These are phyloP conservation scores for Saturnispora serradocipensis DNA, from an alignment of 805 yeast species.

Conservation along the genomic window DNA sequence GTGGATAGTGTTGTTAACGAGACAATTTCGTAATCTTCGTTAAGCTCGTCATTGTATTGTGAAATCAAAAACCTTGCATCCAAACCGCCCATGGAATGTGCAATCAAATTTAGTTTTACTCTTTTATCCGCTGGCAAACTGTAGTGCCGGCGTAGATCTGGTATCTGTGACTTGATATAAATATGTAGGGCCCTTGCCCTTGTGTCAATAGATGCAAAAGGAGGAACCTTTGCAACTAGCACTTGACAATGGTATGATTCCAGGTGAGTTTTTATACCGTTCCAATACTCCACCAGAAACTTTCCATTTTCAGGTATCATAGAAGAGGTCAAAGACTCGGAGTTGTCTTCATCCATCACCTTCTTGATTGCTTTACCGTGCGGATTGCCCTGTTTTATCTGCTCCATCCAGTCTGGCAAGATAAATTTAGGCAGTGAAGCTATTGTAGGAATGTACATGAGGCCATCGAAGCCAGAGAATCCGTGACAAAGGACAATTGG, in stretches of 20 bases:
- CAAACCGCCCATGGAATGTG: constrained; percentile 93
- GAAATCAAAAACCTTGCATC: constrained; percentile 74
- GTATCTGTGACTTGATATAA: constrained; percentile 33
- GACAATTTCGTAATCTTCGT: constrained; percentile 37
- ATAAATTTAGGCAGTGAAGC: constrained; percentile 3
- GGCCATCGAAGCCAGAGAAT: constrained; percentile 16
- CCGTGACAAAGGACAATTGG: constrained; percentile 21
- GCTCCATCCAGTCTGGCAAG: constrained; percentile 1
- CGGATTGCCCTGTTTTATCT: not conserved
- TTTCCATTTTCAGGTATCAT: constrained; percentile 21
- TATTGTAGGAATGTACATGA: constrained; percentile 8
- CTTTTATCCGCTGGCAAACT: constrained; percentile 25
- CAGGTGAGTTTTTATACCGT: constrained; percentile 60
- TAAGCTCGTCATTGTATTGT: constrained; percentile 37
- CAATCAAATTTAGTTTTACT: constrained; percentile 60
- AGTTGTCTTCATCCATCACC: constrained; percentile 11
- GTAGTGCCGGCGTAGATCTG: constrained; percentile 13
- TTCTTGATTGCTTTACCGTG: not conserved
- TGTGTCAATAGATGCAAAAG: constrained; percentile 65
- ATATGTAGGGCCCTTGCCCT: constrained; percentile 52
- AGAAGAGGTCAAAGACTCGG: not conserved
- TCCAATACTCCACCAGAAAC: constrained; percentile 63
- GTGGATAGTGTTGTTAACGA: constrained; percentile 81
- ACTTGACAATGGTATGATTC: constrained; percentile 57
- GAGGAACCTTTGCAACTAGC: constrained; percentile 68